phyloP scores from a whole-genome alignment of 345 rosid species.

The thale cress (Arabidopsis thaliana) region DNA sequence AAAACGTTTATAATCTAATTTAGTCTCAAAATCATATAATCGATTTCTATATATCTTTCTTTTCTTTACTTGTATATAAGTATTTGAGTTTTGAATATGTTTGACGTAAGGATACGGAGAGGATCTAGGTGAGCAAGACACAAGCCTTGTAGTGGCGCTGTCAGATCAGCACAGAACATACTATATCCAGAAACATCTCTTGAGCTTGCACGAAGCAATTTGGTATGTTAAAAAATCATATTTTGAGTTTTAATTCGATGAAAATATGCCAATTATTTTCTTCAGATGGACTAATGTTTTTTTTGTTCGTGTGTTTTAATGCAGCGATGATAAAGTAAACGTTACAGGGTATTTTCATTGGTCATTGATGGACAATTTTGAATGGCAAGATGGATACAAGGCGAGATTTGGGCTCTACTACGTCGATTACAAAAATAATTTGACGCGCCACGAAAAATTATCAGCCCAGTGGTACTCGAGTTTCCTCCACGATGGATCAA shows the following conservation, averaged over 20 bases:
- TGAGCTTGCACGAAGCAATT: constrained; percentile 36
- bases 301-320: neutral
- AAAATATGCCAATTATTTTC: neutral
- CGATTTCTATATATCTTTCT: neutral
- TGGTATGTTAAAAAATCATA: constrained; percentile 31
- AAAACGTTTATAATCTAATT: neutral
- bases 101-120: constrained; percentile 42
- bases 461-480: constrained; percentile 39
- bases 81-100: constrained; percentile 2
- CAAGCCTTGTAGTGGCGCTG: constrained; percentile 36
- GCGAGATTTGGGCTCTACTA: constrained; percentile 38
- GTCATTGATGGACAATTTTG: constrained; percentile 42
- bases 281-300: neutral
- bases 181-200: constrained; percentile 42
- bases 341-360: constrained; percentile 43
- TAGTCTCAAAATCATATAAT: constrained; percentile 6
- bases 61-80: neutral
- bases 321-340: constrained; percentile 42
- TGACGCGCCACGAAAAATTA: constrained; percentile 41
- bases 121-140: constrained; percentile 39
- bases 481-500: constrained; percentile 24
- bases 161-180: constrained; percentile 38
- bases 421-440: constrained; percentile 35
- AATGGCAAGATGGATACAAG: constrained; percentile 41
- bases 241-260: neutral